phyloP scores from a whole-genome alignment of 176 grass and related monocot genomes.

The Lolium multiflorum region DNA sequence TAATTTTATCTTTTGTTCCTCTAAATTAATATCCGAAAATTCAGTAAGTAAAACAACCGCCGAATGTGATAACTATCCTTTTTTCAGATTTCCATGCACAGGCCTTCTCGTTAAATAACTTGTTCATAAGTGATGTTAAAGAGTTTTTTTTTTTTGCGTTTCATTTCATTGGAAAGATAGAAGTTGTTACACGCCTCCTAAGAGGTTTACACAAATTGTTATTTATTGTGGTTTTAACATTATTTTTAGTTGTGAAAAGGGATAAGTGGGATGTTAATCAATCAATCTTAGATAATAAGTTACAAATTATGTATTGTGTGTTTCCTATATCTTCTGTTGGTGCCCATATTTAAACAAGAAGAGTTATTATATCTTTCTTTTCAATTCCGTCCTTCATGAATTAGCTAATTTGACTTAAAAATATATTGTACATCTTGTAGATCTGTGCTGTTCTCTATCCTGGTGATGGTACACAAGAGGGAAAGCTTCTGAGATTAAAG shows the following conservation, averaged over 20 bases:
- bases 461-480: constrained; percentile 92
- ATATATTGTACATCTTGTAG: constrained; percentile 50
- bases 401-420: constrained; percentile 12
- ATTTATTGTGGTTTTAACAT: constrained; percentile 26
- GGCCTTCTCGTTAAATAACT: constrained; percentile 23
- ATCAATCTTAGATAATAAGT: constrained; percentile 15
- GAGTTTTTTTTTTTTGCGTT: no score
- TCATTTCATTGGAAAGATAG: no score
- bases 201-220: no score
- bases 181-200: no score
- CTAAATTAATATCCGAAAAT: neutral
- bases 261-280: constrained; percentile 20
- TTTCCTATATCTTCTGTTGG: constrained; percentile 6
- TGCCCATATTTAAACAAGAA: neutral
- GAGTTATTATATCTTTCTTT: neutral
- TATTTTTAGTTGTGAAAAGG: neutral
- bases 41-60: neutral
- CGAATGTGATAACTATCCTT: neutral
- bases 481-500: constrained; percentile 91
- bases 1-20: no score
- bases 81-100: neutral
- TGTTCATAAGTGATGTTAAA: neutral
- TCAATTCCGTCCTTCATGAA: constrained; percentile 4
- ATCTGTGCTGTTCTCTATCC: constrained; percentile 97
- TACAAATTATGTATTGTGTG: neutral